Evolutionary conservation across 768 basidiomycete genomes (phyloP), one percentile per base, ranked within the genome.

Genomic region (Clavaria fumosa): DNA sequence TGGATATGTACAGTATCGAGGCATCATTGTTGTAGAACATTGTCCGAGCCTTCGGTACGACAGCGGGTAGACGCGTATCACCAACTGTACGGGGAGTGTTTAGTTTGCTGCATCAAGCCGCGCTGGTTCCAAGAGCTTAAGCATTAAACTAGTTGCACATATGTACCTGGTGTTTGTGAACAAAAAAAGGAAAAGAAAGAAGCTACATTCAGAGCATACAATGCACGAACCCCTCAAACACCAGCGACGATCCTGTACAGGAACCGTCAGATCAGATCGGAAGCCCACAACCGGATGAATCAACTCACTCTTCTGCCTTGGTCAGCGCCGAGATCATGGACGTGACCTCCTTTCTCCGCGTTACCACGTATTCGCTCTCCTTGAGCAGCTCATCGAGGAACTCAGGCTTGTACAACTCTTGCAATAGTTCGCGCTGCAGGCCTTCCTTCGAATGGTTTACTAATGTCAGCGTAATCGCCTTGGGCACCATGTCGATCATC

Each of bases 401-500:
- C 9, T 97, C 93, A 10, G 90, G 79, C 58, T 95, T 93, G 68
- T 99, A 99, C 18, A 99, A 69, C 62, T 96, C 85, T 53, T 95
- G 86, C 37, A 99, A 60, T 27, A 99, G 69, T 58, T 95, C 91
- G 43, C 78, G 71, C 62, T 99, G 95, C 42, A 99, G 63, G 55
- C 85, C 76, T 60, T 97, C 95, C 59, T 95, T 96, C 42, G 91
- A 78, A 57, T 78, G 77, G 53, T 76, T 81, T 35, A 99, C 93
- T 23, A 97, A 74, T 11, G 86, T 96, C 45, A 84, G 62, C 7
- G 82, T 75, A 54, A 95, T 88, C 12, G 86, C 86, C 58, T 99
- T 99, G 5, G 93, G 93, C 18, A 97, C 85, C 89, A 95, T 95
- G 59, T 97, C 93, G 50, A 97, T 97, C 84, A 97, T 89, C 60